Base-by-base conservation (phyloP, 805 yeast genomes). In the Metschnikowia cubensis region DNA sequence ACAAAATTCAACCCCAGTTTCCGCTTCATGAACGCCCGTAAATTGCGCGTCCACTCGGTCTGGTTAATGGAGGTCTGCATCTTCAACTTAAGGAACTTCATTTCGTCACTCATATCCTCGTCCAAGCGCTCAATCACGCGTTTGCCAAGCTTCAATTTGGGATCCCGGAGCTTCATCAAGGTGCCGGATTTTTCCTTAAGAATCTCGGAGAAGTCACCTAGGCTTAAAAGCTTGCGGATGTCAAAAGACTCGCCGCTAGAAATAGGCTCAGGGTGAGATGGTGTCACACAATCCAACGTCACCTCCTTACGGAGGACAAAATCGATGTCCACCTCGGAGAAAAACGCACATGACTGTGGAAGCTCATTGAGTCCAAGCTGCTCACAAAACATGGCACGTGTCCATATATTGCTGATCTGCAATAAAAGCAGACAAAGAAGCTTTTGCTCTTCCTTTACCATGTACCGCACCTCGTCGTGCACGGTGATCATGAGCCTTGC, bases 271-370 rank as follows among this genome's bases (percentile, higher is more conserved):
- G 84, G 82, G 58, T 90, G 85, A 0, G 97, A 89, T 0, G 97
- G 97, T 0, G 99, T 95, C 2, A 89, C 75, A 67, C 98, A 92
- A 54, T 85, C 89, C 75, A 90, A 72, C 55, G 83, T 83, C n/a
- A 92, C 98, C 59, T 95, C 99, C 61, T 94, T 94, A 57, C 99
- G 75, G 57, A 95, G 69, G 3, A 92, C 87, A 53, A 77, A 80
- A 62, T 94, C 99, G 48, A 95, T 80, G 63, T 94, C 99, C 36
- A 94, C 90, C 35, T 89, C 90, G 1, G 96, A 88, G 64, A 94
- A 94, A 64, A 94, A 94, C 0, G 99, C 98, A 69, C 96, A 89
- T 11, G 91, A 84, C 59, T 91, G 96, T 0, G 99, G 99, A 35
- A 94, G 75, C 56, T 91, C 95, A 35, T 80, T 76, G 53, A 94